These are phyloP conservation scores for Desmodesmus armatus DNA, from an alignment of 139 green algal species.

Conservation along the genomic window DNA sequence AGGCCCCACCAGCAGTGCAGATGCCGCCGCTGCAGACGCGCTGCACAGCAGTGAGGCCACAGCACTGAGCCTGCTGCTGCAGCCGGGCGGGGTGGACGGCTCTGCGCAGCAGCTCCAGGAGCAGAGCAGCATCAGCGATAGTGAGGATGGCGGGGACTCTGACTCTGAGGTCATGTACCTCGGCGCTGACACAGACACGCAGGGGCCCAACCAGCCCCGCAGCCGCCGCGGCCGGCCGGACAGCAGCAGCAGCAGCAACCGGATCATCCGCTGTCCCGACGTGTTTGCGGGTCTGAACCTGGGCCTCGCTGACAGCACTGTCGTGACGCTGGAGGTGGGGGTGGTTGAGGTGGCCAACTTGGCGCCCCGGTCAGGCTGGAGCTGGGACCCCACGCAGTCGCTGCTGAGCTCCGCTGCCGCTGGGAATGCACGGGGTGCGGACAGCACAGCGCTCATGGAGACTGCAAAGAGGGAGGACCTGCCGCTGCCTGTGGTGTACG, in stretches of 20 bases:
- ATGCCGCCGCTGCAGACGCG: background rate
- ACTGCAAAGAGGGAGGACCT: constrained; percentile 18
- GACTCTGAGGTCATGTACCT: background rate
- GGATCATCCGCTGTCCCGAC: background rate
- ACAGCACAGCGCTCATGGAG: background rate
- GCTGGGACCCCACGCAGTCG: constrained; percentile 19
- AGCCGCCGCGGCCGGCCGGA: no score
- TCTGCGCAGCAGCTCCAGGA: background rate
- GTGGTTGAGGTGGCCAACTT: constrained; percentile 63
- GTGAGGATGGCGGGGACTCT: background rate
- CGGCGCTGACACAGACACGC: background rate
- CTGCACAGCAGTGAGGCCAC: no score
- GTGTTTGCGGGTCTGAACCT: constrained; percentile 37
- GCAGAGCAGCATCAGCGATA: constrained; percentile 1
- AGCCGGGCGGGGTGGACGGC: background rate
- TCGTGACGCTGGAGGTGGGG: constrained; percentile 60
- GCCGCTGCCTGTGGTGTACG: constrained; percentile 38
- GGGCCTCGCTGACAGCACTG: constrained; percentile 57
- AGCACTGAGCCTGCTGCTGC: background rate
- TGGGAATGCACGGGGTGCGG: background rate
- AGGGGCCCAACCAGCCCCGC: no score
- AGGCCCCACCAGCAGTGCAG: background rate
- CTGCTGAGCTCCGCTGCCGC: constrained; percentile 19
- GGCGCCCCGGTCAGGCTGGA: constrained; percentile 33
- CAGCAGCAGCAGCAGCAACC: constrained; percentile 15